Evolutionary conservation across 768 basidiomycete species (phyloP).

Genomic region (Tricholoma matsutake): DNA sequence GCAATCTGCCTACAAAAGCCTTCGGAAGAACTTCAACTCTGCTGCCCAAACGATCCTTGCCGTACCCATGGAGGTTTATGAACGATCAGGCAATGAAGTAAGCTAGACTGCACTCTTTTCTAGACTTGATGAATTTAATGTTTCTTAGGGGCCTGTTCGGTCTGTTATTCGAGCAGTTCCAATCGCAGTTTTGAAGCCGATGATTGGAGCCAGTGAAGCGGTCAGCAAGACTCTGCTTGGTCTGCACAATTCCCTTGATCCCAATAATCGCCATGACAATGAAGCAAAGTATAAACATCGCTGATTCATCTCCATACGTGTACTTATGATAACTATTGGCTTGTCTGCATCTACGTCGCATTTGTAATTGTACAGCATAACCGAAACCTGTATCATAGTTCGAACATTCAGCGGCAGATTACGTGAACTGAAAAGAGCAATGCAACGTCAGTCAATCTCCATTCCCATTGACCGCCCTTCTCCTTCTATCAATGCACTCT

Average conservation of each 20-base stretch:
- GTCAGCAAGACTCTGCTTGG: conserved; percentile 94
- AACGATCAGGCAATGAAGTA: conserved; percentile 89
- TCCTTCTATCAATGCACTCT: conserved; percentile 71
- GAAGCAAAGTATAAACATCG: conserved; percentile 94
- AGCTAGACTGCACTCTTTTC: conserved; percentile 19
- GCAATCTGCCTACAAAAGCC: conserved; percentile 85
- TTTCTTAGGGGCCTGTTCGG: conserved; percentile 77
- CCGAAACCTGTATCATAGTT: conserved; percentile 8
- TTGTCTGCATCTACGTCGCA: conserved; percentile 6
- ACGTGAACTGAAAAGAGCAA: neutral
- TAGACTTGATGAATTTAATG: neutral
- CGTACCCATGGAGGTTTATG: conserved; percentile 99
- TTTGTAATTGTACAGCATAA: conserved; percentile 16
- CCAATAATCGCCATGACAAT: conserved; percentile 74
- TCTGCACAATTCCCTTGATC: conserved; percentile 90
- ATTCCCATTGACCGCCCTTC: conserved; percentile 90
- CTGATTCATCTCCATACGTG: conserved; percentile 25
- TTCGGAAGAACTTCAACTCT: conserved; percentile 82
- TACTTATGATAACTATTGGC: neutral
- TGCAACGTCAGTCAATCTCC: conserved; percentile 63
- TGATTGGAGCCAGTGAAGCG: conserved; percentile 97
- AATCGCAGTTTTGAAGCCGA: conserved; percentile 94
- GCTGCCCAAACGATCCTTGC: conserved; percentile 98
- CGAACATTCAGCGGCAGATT: neutral
- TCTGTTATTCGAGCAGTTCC: conserved; percentile 97